These are phyloP conservation scores for Solanum chiquidenum DNA, from an alignment of 257 asterid species.

Conservation along the genomic window DNA sequence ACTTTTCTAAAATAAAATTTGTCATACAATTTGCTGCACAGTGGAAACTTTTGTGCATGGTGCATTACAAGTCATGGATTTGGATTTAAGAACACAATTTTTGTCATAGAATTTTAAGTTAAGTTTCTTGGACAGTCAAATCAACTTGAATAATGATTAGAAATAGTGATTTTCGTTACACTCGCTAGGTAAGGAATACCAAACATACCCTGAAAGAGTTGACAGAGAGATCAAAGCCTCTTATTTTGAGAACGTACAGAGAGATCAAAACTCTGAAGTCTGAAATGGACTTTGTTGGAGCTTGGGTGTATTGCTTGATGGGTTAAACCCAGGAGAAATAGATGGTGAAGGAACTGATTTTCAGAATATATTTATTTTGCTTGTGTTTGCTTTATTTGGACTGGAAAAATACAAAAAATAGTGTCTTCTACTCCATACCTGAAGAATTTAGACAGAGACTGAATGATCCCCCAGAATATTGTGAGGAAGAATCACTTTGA, in stretches of 20 bases:
- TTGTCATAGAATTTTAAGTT: neutral
- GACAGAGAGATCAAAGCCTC: neutral
- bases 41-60: neutral
- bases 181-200: neutral
- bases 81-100: neutral
- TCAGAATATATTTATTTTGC: neutral
- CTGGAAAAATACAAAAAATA: neutral
- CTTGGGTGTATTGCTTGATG: neutral
- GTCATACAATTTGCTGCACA: neutral
- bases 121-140: neutral
- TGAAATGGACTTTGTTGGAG: neutral
- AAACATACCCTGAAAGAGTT: neutral
- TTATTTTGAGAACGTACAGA: neutral
- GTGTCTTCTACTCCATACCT: neutral
- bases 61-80: neutral
- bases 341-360: neutral
- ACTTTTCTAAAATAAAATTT: neutral
- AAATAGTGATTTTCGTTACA: neutral
- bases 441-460: neutral
- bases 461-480: neutral
- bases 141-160: neutral
- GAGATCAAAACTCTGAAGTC: neutral
- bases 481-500: neutral
- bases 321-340: neutral
- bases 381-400: neutral